Base-by-base conservation (phyloP, 768 basidiomycete species). In the Mycena latifolia region DNA sequence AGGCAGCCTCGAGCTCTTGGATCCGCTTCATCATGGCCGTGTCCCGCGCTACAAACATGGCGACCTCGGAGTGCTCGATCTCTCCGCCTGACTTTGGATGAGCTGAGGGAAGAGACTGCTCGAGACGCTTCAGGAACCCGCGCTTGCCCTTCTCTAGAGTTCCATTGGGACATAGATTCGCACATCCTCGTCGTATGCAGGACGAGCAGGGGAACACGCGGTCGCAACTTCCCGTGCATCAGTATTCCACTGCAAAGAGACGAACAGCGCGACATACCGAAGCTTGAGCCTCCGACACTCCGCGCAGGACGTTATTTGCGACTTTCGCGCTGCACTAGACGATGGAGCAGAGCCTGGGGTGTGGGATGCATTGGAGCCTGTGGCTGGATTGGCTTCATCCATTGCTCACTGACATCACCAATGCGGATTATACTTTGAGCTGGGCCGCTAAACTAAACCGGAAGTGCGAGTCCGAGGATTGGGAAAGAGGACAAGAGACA, bases 111-210 rank as follows among this genome's bases (percentile, higher is more conserved):
- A 74, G 61, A 5, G 73, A 72, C 51, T 74, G 73, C 56, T 74
- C 73, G 10, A 74, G 53, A 11, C 73, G 65, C 55, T 72, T 72
- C 27, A 74, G 37, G 33, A 74, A 74, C 22, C 73, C 73, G 25
- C 73, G 65, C 56, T 71, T 74, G 31, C 73, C 73, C 60, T 74
- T 74, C 61, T 74, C 73, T 7, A 74, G 54, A 18, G 71, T 74
- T 28, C 73, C 73, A 31, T 57, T 66, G 11, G 82, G 82, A 66
- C 82, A 83, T 22, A 83, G 73, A 35, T 75, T 73, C 24, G 80
- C 74, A 68, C 82, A 83, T 43, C 82, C 82, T 24, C 82, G 73
- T 24, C 81, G 71, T 15, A 81, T 75, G 66, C 82, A 83, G 5
- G 81, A 78, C 31, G 79, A 74, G 60, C 82, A 83, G 20, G 82